Percentiles rank a stretch among this genome's conserved stretches.
Evolutionary conservation across 1,284 basidiomycete genomes (phyloP).

Genomic region (Heterobasidion annosum): DNA sequence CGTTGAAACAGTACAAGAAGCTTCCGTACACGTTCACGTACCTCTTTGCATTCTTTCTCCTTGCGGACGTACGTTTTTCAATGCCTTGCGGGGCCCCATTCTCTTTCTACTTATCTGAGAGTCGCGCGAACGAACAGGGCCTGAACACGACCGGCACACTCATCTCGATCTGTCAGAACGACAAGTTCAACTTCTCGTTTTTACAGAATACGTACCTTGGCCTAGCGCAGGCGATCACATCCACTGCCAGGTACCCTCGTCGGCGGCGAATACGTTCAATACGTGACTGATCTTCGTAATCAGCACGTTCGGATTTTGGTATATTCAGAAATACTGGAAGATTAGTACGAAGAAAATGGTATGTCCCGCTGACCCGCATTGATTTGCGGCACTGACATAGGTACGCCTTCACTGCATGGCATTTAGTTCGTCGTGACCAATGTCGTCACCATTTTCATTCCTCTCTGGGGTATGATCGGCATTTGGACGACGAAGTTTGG

Average conservation of each 20-base stretch:
- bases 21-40: constrained; percentile 73
- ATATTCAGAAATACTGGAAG: constrained; percentile 70
- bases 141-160: constrained; percentile 75
- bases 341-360: constrained; percentile 75
- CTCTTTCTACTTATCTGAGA: no score
- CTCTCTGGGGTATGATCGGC: constrained; percentile 82
- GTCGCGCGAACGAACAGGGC: constrained; percentile 32
- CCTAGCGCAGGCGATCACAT: constrained; percentile 63
- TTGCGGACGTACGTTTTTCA: constrained; percentile 51
- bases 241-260: constrained; percentile 32
- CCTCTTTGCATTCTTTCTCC: constrained; percentile 66
- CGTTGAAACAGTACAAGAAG: constrained; percentile 59
- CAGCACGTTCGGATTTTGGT: constrained; percentile 72
- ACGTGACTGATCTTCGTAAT: no score
- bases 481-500: constrained; percentile 74
- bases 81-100: neutral
- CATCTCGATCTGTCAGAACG: constrained; percentile 70
- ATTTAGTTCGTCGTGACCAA: constrained; percentile 68
- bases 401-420: neutral
- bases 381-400: neutral
- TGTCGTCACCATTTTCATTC: constrained; percentile 67
- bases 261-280: no score
- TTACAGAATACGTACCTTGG: constrained; percentile 73
- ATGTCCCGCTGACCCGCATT: neutral
- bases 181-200: constrained; percentile 68